Evolutionary conservation across 2,329 filamentous ascomycete species (phyloP), one percentile per base, ranked within the genome.

Genomic region (Canariomyces notabilis): DNA sequence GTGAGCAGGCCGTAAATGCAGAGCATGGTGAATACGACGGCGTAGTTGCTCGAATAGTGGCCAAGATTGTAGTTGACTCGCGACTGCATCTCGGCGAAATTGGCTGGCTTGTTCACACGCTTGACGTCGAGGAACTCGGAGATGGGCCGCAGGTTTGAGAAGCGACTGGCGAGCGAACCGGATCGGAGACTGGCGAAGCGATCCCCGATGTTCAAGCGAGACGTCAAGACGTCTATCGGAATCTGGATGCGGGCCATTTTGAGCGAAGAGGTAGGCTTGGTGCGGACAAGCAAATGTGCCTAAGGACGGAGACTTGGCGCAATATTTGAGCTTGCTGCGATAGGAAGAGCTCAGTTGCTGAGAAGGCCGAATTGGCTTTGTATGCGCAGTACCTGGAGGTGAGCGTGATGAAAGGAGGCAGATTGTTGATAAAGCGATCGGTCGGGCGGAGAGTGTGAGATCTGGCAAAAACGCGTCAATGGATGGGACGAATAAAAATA

Each of bases 21-120:
- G 63, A 98, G 84, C 84, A 98, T 94, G 60, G 87, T 76, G 66
- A 97, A 95, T 59, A 97, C 80, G 54, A 87, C 85, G 58, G 87
- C 85, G 79, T 98, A 98, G 76, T 98, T 98, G 84, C 89, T 96
- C 53, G 89, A 94, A 77, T 95, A 98, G 75, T 97, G 86, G 67
- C 86, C 82, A 56, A 98, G 73, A 70, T 98, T 98, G 83, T 96
- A 61, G 63, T 66, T 54, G 65, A 75, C 52, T 43, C 59, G 59
- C 49, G 59, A 61, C 59, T 77, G 74, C 40, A 75, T 64, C 58
- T 76, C 73, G 19, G 38, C 59, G 44, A 97, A 96, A 73, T 94
- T 94, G 64, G 80, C 80, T 21, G 93, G 93, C 74, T 97, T 98
- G 57, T 89, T 95, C 46, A 98, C 62, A 58, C 90, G 89, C 81